Evolutionary conservation across 2,329 filamentous ascomycete species (phyloP).

Genomic region (Aphanoascus verrucosus): DNA sequence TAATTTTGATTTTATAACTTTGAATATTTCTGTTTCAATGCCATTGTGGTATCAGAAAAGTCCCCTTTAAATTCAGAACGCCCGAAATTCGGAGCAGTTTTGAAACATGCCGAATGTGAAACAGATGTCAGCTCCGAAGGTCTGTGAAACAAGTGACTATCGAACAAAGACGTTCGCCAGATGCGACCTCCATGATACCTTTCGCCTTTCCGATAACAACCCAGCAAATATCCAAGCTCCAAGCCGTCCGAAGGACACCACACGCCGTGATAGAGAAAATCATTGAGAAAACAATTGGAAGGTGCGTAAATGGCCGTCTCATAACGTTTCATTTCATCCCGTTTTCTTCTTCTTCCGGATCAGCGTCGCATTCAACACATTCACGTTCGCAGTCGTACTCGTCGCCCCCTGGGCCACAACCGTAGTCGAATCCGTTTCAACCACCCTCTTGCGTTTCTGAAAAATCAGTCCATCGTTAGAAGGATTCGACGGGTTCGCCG

Average conservation of each 20-base stretch:
- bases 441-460: slow-evolving; percentile 28
- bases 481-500: slow-evolving; percentile 21
- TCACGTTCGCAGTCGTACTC: slow-evolving; percentile 26
- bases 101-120: background rate
- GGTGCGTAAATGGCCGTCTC: too few species aligned
- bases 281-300: too few species aligned
- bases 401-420: background rate
- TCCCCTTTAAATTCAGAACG: background rate
- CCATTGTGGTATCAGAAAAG: too few species aligned
- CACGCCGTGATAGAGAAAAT: background rate
- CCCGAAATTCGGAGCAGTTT: background rate
- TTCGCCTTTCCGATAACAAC: too few species aligned
- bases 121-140: background rate
- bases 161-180: background rate
- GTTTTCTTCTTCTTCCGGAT: slow-evolving; percentile 35
- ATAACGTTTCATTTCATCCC: background rate
- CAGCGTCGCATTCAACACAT: slow-evolving; percentile 30
- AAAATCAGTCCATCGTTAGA: slow-evolving; percentile 24
- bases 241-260: background rate
- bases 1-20: too few species aligned
- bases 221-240: too few species aligned
- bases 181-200: background rate
- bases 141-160: background rate
- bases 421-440: background rate
- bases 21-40: too few species aligned